Evolutionary conservation across 441 rosid species (phyloP).

Genomic region (Populus hybrid): DNA sequence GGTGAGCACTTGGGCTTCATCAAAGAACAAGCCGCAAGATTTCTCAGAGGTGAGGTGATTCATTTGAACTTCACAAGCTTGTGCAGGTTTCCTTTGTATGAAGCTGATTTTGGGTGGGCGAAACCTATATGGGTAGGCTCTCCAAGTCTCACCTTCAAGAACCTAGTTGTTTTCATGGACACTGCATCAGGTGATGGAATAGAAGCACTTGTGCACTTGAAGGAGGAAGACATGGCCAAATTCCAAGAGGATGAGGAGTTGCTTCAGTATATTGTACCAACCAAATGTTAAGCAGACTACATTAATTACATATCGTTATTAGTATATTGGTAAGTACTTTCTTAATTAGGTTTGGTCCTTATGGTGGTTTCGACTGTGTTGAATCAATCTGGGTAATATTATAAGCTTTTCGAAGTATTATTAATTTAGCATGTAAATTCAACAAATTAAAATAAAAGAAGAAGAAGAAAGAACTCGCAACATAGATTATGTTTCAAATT

Average conservation of each 20-base stretch:
- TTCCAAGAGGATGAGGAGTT: conserved; percentile 23
- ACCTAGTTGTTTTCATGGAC: conserved; percentile 25
- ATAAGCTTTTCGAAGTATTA: not conserved
- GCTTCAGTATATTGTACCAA: not conserved
- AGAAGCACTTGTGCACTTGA: conserved; percentile 31
- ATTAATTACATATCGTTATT: no score
- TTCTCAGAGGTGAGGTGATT: conserved; percentile 10
- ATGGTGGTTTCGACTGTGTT: not conserved
- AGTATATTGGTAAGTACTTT: not conserved
- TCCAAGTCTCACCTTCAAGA: conserved; percentile 10
- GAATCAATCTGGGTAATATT: not conserved
- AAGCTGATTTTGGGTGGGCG: conserved; percentile 25
- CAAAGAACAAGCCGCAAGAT: conserved; percentile 1
- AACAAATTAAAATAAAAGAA: no score
- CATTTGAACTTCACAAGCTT: conserved; percentile 17
- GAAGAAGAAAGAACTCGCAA: no score
- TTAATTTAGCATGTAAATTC: no score
- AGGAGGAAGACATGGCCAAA: conserved; percentile 20
- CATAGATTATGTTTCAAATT: no score
- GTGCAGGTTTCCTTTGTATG: conserved; percentile 22
- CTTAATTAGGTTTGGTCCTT: not conserved
- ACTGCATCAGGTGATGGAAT: conserved; percentile 25
- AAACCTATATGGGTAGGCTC: conserved; percentile 21
- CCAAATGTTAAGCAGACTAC: not conserved
- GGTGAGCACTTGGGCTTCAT: conserved; percentile 13